Evolutionary conservation across 495 filamentous ascomycete genomes (phyloP), one percentile per base, ranked within the genome.

Genomic region (Paragyromitra xinjiangensis): DNA sequence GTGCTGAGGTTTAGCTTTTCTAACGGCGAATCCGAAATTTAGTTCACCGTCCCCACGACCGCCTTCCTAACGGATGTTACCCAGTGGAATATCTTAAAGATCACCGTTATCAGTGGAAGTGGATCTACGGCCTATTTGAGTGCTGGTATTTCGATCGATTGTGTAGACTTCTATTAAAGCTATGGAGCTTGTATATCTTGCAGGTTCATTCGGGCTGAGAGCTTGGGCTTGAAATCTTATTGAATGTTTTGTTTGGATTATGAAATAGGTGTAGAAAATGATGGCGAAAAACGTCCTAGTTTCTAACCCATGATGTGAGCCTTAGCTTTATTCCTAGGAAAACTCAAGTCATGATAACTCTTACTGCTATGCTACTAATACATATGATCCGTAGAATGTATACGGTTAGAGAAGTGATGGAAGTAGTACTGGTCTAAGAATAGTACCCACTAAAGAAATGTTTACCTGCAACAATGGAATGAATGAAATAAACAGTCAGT

Each of bases 61-160:
- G 73, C 67, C 8, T 76, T 76, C 73, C 53, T 73, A 22, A 72
- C 58, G 0, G 73, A 72, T 58, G 26, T 29, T 19, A 58, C 48
- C 3, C 48, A 72, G 22, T 76, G 68, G 73, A 76, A 76, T 40
- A 72, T 72, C 37, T 37, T 72, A 19, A 65, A 73, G 59, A 59
- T 72, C 12, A 72, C 59, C 44, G 22, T 65, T 45, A 76, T 76
- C 26, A 71, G 67, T 24, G 67, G 73, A 22, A 71, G 73, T 19
- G 73, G 73, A n/a, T 22, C 39, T 1, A 59, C 59, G 19, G 73
- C 1, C 16, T 76, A 76, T 50, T 40, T 76, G 39, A 76, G 66
- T 44, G 66, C 73, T 29, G 67, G 73, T 6, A 76, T 76, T 22
- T 72, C 73, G 24, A 71, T 76, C 22, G 73, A 76, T 65, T 76